These are phyloP conservation scores for Noccaea bulbosa DNA, from an alignment of 345 rosid species.

Conservation along the genomic window DNA sequence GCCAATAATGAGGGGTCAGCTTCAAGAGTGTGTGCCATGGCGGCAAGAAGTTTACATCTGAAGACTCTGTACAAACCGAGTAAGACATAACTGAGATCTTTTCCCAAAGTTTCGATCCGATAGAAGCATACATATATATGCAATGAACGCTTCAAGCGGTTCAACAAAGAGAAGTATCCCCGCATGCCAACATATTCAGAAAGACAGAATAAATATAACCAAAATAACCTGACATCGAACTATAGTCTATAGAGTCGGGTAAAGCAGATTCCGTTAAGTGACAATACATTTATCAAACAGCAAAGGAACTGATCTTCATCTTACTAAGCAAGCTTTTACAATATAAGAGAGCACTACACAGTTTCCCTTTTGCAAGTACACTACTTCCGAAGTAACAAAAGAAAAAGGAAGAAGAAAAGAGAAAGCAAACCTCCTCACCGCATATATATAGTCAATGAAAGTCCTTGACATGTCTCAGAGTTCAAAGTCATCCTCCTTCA, in stretches of 20 bases:
- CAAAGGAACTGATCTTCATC: slow-evolving; percentile 2
- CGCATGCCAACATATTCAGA: background rate
- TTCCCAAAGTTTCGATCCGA: background rate
- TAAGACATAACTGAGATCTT: background rate
- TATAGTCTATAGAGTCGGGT: background rate
- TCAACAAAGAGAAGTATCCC: too few relatives aligned
- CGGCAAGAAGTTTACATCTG: background rate
- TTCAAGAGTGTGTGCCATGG: background rate
- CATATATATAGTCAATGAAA: slow-evolving; percentile 10
- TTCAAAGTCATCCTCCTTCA: slow-evolving; percentile 83
- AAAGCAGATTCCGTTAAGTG: background rate
- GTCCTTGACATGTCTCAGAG: slow-evolving; percentile 83
- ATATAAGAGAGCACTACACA: slow-evolving; percentile 27
- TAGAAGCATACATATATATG: background rate
- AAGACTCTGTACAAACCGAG: background rate
- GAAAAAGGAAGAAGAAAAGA: background rate
- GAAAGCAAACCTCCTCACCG: background rate
- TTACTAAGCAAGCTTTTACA: slow-evolving; percentile 9
- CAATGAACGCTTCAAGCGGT: background rate
- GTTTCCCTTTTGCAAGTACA: slow-evolving; percentile 20
- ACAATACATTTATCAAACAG: slow-evolving; percentile 4
- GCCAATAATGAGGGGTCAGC: background rate
- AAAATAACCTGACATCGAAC: slow-evolving; percentile 5
- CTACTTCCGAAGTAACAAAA: slow-evolving; percentile 4
- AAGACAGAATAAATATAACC: background rate